Conservation (phyloP, 257 asterid genomes). For the Solanum microdontum region DNA sequence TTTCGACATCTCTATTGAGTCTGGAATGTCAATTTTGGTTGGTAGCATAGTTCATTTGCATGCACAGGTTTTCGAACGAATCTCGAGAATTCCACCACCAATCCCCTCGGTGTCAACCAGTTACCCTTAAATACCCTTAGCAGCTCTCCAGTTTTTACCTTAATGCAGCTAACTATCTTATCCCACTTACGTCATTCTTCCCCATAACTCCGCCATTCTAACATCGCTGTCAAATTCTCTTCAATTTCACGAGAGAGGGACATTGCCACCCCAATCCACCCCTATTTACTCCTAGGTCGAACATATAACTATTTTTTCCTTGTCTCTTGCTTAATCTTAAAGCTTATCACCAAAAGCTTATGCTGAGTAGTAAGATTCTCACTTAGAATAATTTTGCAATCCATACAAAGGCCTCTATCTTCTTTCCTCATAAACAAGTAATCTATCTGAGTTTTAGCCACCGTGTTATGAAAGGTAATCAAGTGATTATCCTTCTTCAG, state of each 20-base stretch:
- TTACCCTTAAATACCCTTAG: not conserved
- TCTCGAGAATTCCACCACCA: not conserved
- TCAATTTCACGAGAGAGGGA: not conserved
- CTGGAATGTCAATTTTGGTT: too few relatives aligned
- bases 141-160: not conserved
- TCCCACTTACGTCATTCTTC: not conserved
- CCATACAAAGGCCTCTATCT: too few relatives aligned
- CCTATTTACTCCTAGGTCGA: not conserved
- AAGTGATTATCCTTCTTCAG: not conserved
- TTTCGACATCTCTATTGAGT: too few relatives aligned
- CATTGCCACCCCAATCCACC: not conserved
- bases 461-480: not conserved
- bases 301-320: not conserved
- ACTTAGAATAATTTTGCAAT: not conserved
- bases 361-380: not conserved
- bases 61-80: too few relatives aligned
- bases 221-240: not conserved
- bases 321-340: not conserved
- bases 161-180: not conserved
- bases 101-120: not conserved
- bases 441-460: not conserved
- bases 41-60: too few relatives aligned
- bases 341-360: not conserved
- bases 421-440: too few relatives aligned
- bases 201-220: not conserved